Percentiles rank a stretch among this genome's conserved stretches.
These are phyloP conservation scores for Nitzschia inconspicua DNA, from an alignment of 108 stramenopile genomes.

Conservation along the genomic window DNA sequence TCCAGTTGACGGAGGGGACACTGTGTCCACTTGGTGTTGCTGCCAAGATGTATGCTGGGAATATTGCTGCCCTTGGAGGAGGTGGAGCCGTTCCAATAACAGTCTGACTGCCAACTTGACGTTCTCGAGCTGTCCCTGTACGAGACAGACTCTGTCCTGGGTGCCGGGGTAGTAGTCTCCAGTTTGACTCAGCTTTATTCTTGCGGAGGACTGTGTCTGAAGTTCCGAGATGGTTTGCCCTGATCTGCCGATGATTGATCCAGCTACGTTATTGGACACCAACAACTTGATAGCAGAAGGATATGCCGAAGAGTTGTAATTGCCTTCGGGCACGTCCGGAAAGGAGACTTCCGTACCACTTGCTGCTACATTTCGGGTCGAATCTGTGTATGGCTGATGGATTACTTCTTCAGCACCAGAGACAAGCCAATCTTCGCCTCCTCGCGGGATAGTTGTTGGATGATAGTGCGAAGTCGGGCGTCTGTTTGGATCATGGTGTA, in stretches of 20 bases:
- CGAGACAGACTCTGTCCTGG: conserved; percentile 72
- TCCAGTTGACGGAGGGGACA: background rate
- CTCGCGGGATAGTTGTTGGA: too few relatives aligned
- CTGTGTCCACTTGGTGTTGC: conserved; percentile 10
- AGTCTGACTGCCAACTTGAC: conserved; percentile 55
- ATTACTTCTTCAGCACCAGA: conserved; percentile 4
- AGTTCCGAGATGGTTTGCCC: conserved; percentile 76
- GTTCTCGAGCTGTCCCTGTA: conserved; percentile 64
- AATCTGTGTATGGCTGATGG: conserved; percentile 10
- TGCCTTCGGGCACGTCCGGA: background rate
- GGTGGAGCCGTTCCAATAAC: conserved; percentile 53
- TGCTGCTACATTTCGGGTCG: too few relatives aligned
- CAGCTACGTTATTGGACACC: conserved; percentile 77
- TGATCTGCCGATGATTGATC: conserved; percentile 76
- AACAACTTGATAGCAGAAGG: conserved; percentile 64
- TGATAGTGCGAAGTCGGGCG: too few relatives aligned
- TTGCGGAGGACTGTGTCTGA: conserved; percentile 57
- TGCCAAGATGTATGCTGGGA: conserved; percentile 40
- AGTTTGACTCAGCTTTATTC: conserved; percentile 78
- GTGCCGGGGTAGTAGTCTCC: conserved; percentile 80
- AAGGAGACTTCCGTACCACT: background rate
- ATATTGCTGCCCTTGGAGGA: conserved; percentile 52
- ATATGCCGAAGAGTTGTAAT: conserved; percentile 14
- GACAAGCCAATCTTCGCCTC: conserved; percentile 1
- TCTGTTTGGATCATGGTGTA: too few relatives aligned